Evolutionary conservation across 2,329 filamentous ascomycete genomes (phyloP), one percentile per base, ranked within the genome.

Genomic region (Triangularia verruculosa): DNA sequence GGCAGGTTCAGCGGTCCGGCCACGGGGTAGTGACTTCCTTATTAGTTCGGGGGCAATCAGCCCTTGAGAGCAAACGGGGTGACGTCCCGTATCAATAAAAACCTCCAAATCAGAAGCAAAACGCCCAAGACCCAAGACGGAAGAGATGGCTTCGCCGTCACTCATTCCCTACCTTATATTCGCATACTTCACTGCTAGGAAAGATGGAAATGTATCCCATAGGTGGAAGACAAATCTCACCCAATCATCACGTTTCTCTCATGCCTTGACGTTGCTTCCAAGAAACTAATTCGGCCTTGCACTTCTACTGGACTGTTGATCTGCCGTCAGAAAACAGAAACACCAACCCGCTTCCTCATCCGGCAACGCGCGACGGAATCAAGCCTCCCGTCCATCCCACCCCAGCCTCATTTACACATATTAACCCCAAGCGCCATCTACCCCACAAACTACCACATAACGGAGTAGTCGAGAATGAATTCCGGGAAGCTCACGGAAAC

Each of bases 391-490:
- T 15, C 22, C 22, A 9, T 28, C 22, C 22, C 12, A 54, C 12
- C 52, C 52, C 52, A 57, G 28, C 8, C n/a, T 51, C 57, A 59
- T 47, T 20, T 59, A 47, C 15, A 59, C 57, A 59, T 51, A 59
- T 59, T 59, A 59, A 59, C 25, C 20, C 24, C 32, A 20, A 47
- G 2, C 20, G 20, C 15, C n/a, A 43, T 25, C 30, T 51, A 51
- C 39, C 57, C 57, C 57, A 59, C 22, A 59, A 43, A 27, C 22
- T 27, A 25, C 25, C 2, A 39, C 39, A 52, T 13, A 47, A 59
- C 25, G 34, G 39, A 59, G 47, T 24, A 13, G 5, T 6, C 3
- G 17, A 12, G 7, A 4, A 15, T 15, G 11, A 6, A 54, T 54
- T 54, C 51, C 51, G 51, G 51, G 51, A 25, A 24, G 15, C 13